Base-by-base conservation (phyloP, 768 basidiomycete species). In the Podaxis sp. region DNA sequence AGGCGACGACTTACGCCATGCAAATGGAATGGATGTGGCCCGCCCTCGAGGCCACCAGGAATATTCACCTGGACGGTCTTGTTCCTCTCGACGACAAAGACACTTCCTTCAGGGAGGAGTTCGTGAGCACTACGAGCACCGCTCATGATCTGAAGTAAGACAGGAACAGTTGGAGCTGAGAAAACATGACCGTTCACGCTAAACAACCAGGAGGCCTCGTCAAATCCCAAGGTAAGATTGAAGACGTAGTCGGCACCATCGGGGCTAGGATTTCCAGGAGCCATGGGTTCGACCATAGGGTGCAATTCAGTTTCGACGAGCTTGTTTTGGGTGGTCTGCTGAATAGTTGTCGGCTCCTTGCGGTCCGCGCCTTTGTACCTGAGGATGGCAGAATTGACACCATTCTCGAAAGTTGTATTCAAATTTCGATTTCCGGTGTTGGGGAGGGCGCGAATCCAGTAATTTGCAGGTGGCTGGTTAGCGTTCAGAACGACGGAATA, bases 11-110 rank as follows among this genome's bases (percentile, higher is more conserved):
- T 65, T 71, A 82, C 79, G 3, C 80, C 81, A 57, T 82, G 80
- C 59, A 82, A 66, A 67, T 82, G 81, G 69, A 81, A 77, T 0
- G 80, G 80, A 61, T 82, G 81, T 2, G 64, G 61, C 13, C 61
- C 57, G 13, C 58, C 61, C 12, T 55, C 38, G 3, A 69, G 33
- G 29, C 67, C 70, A 38, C 76, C 78, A 27, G 78, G 76, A 36
- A 84, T 74, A n/a, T 76, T 73, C 12, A 86, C 43, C 61, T 87
- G 83, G 56, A 86, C 74, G 17, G 79, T 74, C 64, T 80, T 76
- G 64, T 84, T 80, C 9, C 67, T 65, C 0, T 81, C 81, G 12
- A 86, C 69, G 12, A 71, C 66, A 61, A 79, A 82, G 7, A 83
- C 76, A 33, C 73, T 72, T 7, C 80, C 81, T 0, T 68, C 41